Evolutionary conservation across 2,329 filamentous ascomycete genomes (phyloP), one percentile per base, ranked within the genome.

Genomic region (Scorias spongiosa): DNA sequence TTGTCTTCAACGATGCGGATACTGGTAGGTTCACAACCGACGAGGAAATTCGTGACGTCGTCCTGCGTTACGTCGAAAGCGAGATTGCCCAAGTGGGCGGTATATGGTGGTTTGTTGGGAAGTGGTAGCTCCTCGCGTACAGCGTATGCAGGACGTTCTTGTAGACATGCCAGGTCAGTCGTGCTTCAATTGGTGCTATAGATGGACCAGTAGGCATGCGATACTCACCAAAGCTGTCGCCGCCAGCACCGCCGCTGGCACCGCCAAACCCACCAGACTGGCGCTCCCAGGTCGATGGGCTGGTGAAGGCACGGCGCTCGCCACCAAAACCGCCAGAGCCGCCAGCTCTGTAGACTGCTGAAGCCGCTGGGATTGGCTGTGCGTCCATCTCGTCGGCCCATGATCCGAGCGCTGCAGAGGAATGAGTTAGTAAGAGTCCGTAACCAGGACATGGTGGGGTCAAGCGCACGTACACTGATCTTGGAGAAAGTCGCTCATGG

Each of bases 361-460:
- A 52, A 54, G 46, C 50, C 26, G 55, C 42, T 15, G 59, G 59
- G 37, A 63, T 47, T 26, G 60, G 60, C 51, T 58, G 54, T 43
- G 54, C 51, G 67, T 98, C 91, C 70, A 98, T 94, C 65, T 98
- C 91, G 69, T 98, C 93, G 58, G 91, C 91, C 91, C 91, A 98
- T 56, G 91, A 96, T 62, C 89, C 87, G 61, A 81, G 74, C 58
- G 75, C 79, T 83, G 59, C 48, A 46, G 48, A 40, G 11, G 47
- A 32, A 56, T 60, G 50, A 62, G 59, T 57, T 42, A 47, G 45
- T 36, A 36, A 12, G 11, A 15, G 32, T 15, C 32, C 32, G 4
- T 9, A 7, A 7, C 7, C 20, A 26, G 20, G 20, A 26, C 7
- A 26, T 26, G 20, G 20, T 26, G 20, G 20, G 20, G 20, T 26